These are phyloP conservation scores for Ramaria sp. DNA, from an alignment of 768 basidiomycete genomes.

Conservation along the genomic window DNA sequence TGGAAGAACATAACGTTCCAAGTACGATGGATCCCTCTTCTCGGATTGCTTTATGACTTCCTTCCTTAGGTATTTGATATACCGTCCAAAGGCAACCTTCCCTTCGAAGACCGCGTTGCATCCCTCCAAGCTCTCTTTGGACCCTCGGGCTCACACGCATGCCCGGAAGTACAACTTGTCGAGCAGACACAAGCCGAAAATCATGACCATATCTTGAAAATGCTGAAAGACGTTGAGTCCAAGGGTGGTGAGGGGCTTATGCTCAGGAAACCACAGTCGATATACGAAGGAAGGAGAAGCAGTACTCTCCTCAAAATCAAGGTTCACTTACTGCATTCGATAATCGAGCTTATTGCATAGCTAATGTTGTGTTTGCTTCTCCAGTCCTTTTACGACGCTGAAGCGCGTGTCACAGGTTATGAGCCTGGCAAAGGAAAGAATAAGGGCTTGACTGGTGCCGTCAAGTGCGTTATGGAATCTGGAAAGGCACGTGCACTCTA, in stretches of 20 bases:
- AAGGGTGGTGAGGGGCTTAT: constrained; percentile 52
- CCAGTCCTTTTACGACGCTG: constrained; percentile 50
- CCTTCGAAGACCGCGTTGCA: constrained; percentile 42
- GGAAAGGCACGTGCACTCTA: constrained; percentile 33
- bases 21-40: constrained; percentile 18
- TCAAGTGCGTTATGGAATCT: constrained; percentile 57
- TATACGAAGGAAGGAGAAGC: constrained; percentile 42
- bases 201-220: constrained; percentile 42
- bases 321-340: constrained; percentile 16
- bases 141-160: constrained; percentile 31
- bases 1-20: constrained; percentile 48
- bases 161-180: constrained; percentile 35
- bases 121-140: constrained; percentile 29
- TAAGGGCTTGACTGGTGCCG: constrained; percentile 41
- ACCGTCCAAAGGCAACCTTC: constrained; percentile 34
- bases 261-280: constrained; percentile 40
- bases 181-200: constrained; percentile 34
- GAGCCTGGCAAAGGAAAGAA: constrained; percentile 51
- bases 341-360: background rate
- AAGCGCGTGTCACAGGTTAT: constrained; percentile 51
- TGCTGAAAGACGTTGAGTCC: constrained; percentile 42
- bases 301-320: constrained; percentile 45
- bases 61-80: constrained; percentile 47
- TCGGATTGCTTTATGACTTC: background rate
- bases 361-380: background rate